Conservation (phyloP, 768 basidiomycete species). For the Collybiopsis luxurians region DNA sequence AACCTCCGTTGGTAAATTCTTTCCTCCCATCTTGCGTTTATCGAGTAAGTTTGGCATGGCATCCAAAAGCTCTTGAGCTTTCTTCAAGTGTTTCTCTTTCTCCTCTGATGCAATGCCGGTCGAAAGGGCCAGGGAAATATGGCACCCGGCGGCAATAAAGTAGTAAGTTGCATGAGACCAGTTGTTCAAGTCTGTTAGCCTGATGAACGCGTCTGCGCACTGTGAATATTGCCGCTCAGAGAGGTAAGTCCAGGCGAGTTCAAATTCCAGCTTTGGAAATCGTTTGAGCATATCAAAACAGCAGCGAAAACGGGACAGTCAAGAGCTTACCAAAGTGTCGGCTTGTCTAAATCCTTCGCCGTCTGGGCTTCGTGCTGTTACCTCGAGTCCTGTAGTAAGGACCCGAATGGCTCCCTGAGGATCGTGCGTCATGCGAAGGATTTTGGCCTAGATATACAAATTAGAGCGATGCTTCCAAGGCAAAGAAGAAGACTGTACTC, state of each 20-base stretch:
- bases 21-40: constrained; percentile 61
- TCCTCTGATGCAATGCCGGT: background rate
- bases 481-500: constrained; percentile 30
- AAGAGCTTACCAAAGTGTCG: constrained; percentile 56
- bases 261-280: constrained; percentile 57
- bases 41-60: constrained; percentile 57
- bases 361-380: constrained; percentile 25
- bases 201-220: constrained; percentile 63
- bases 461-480: background rate
- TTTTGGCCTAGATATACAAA: constrained; percentile 54
- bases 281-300: background rate
- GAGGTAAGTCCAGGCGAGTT: constrained; percentile 75
- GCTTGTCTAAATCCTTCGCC: constrained; percentile 62
- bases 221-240: constrained; percentile 63
- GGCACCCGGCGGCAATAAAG: constrained; percentile 64
- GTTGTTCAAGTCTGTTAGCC: constrained; percentile 62
- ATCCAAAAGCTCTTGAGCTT: constrained; percentile 63
- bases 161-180: constrained; percentile 84
- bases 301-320: background rate
- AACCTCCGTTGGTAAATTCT: constrained; percentile 71
- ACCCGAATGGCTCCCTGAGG: constrained; percentile 63
- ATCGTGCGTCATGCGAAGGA: constrained; percentile 68
- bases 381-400: constrained; percentile 54
- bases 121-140: constrained; percentile 11
- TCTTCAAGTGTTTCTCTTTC: constrained; percentile 36